phyloP scores from a whole-genome alignment of 768 basidiomycete species.

The Suillus cothurnatus region DNA sequence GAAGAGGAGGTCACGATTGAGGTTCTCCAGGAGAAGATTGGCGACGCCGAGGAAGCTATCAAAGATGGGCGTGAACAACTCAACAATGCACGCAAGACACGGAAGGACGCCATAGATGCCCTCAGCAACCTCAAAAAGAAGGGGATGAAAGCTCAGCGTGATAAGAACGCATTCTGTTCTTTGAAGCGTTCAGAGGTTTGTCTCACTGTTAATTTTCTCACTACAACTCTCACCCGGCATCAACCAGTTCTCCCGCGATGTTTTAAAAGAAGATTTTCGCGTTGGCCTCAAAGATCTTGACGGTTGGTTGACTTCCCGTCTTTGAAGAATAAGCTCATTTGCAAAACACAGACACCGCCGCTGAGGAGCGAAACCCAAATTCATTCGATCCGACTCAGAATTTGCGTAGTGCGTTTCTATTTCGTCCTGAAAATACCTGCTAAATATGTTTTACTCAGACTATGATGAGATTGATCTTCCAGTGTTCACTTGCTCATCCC shows the following conservation, averaged over 20 bases:
- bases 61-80: constrained; percentile 41
- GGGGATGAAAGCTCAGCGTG: constrained; percentile 34
- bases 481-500: constrained; percentile 61
- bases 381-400: constrained; percentile 55
- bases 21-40: constrained; percentile 45
- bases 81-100: constrained; percentile 41
- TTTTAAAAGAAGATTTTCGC: constrained; percentile 62
- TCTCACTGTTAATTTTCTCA: background rate
- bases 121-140: constrained; percentile 43
- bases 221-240: constrained; percentile 8
- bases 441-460: constrained; percentile 37
- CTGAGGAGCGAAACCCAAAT: constrained; percentile 58
- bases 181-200: constrained; percentile 56
- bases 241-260: constrained; percentile 52
- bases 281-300: constrained; percentile 60
- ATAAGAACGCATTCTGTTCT: constrained; percentile 66
- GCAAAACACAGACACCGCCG: constrained; percentile 48
- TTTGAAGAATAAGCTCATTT: background rate
- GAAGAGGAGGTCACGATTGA: constrained; percentile 49
- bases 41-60: constrained; percentile 42
- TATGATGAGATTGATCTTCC: constrained; percentile 63
- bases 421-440: background rate
- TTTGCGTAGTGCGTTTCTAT: constrained; percentile 43
- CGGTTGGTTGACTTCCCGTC: constrained; percentile 34
- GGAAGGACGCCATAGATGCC: constrained; percentile 42